A percentile compares a stretch with the other conserved stretches of the same genome.
Conservation (phyloP, 1,284 basidiomycete genomes). For the Melanopsichium pennsylvanicum region DNA sequence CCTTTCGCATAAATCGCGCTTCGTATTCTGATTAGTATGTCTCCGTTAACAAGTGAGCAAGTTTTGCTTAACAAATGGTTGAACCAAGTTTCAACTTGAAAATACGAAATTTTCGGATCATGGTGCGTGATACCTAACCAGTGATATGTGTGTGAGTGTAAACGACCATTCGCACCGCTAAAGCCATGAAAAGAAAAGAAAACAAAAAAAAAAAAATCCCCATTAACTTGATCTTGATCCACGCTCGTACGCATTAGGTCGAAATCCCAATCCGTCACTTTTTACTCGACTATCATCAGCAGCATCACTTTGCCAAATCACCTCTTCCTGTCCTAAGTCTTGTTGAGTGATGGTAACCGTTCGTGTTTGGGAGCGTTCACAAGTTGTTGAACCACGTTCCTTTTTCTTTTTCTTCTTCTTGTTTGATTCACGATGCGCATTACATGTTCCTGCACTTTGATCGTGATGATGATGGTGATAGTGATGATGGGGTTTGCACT, state of each 20-base stretch:
- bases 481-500: not conserved
- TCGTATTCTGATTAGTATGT: not conserved
- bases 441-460: not conserved
- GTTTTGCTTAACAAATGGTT: too few species aligned
- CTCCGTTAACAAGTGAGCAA: not conserved
- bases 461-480: not conserved
- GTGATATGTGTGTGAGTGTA: too few species aligned
- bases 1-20: conserved; percentile 36
- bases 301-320: too few species aligned
- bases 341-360: conserved; percentile 9
- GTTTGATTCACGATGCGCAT: not conserved
- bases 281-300: too few species aligned
- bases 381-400: too few species aligned
- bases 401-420: not conserved
- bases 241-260: conserved; percentile 37
- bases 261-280: not conserved
- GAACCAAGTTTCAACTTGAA: too few species aligned
- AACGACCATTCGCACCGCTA: too few species aligned
- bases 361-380: conserved; percentile 11
- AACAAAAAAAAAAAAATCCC: too few species aligned
- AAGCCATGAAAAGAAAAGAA: too few species aligned
- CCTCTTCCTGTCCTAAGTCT: too few species aligned
- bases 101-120: too few species aligned
- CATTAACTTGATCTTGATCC: conserved; percentile 7
- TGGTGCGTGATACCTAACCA: too few species aligned